Base-by-base conservation (phyloP, 805 yeast genomes). In the Pichia cabralensis region DNA sequence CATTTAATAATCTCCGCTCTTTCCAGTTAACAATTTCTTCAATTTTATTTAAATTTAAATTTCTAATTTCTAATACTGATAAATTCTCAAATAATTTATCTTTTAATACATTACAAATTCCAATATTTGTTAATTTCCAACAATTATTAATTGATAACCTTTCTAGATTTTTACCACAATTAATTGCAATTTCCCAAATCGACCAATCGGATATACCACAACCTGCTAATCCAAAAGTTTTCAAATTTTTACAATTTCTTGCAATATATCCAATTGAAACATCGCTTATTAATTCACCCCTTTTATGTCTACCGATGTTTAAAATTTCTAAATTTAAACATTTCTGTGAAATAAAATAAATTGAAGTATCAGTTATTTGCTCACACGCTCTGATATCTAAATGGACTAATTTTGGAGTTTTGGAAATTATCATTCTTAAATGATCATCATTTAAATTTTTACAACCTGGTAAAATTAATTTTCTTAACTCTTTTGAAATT, bases 381-480 rank as follows among this genome's bases (percentile, higher is more conserved):
- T 81, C 86, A 58, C 96, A 85, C 0, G 95, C 95, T 28, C 96
- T 64, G 14, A 88, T 57, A 49, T 88, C 96, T 29, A 88, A 58
- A 21, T 68, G 65, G 43, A 68, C 69, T 38, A 88, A 63, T 26
- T 64, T 65, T 8, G 80, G 78, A 44, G 88, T 73, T 31, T 54
- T 48, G 22, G 60, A 58, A 3, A 81, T 65, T 7, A 85, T 66
- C 29, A 56, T 44, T 5, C 62, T 57, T 36, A 88, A 53, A 35
- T 73, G 67, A 3, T 61, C 53, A 54, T 88, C 94, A 50, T 71
- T 72, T 3, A 83, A 64, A 2, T 60, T 55, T 42, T 67, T 71
- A 23, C 76, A 71, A 3, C 95, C 96, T 0, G 96, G 88, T 5
- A 88, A 58, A 1, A 74, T 67, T 25, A 80, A 50, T 35, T 65